phyloP scores from a whole-genome alignment of 2,329 filamentous ascomycete species.

The Pyrenophora tritici-repentis region DNA sequence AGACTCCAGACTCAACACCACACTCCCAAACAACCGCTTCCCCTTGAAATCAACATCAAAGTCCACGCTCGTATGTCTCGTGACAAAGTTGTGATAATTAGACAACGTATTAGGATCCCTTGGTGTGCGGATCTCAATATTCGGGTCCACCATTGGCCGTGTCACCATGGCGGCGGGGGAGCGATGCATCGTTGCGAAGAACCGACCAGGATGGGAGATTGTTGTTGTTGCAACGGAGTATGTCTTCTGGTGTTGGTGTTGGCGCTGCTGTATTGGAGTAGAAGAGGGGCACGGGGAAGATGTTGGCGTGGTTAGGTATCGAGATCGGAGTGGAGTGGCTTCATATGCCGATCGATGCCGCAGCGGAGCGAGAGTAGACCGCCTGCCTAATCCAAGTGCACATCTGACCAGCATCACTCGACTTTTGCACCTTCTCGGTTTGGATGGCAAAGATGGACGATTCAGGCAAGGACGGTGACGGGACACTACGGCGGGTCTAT shows the following conservation, averaged over 20 bases:
- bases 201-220: neutral
- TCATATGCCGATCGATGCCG: constrained; percentile 23
- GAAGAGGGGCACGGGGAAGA: neutral
- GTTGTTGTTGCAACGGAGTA: neutral
- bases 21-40: constrained; percentile 76
- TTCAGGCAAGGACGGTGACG: neutral
- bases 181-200: constrained; percentile 28
- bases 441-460: neutral
- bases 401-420: constrained; percentile 7
- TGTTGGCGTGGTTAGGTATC: constrained; percentile 14
- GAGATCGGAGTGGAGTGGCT: constrained; percentile 15
- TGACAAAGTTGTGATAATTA: constrained; percentile 89
- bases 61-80: constrained; percentile 79
- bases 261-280: neutral
- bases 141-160: constrained; percentile 45
- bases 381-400: constrained; percentile 22
- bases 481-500: too few species aligned
- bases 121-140: constrained; percentile 49
- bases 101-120: constrained; percentile 88
- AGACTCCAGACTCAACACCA: constrained; percentile 76
- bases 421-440: too few species aligned
- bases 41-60: constrained; percentile 83
- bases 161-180: constrained; percentile 40
- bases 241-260: neutral
- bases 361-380: constrained; percentile 4